phyloP scores from a whole-genome alignment of 176 grass and related monocot genomes.

The Poa annua region DNA sequence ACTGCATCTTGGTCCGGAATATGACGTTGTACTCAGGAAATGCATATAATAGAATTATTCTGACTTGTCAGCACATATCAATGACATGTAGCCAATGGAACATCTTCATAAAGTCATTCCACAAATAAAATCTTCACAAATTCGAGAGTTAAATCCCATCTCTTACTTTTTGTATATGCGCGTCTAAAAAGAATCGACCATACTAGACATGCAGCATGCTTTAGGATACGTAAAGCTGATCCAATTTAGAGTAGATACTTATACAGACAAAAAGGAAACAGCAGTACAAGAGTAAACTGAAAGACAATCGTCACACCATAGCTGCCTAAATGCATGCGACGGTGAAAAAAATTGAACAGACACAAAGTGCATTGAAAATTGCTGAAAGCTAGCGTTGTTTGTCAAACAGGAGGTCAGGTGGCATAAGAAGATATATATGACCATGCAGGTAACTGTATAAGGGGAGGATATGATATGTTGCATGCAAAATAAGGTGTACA shows the following conservation, averaged over 20 bases:
- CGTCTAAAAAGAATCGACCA: not conserved
- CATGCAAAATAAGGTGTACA: not conserved
- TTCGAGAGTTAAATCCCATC: not conserved
- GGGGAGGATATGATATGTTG: constrained; percentile 10
- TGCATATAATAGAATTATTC: not conserved
- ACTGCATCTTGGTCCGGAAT: constrained; percentile 17
- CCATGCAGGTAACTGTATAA: not conserved
- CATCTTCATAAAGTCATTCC: not conserved
- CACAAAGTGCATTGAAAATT: constrained; percentile 10
- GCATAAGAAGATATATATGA: constrained; percentile 5
- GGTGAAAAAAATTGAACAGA: not conserved
- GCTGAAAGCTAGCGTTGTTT: not conserved
- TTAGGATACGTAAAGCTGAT: not conserved
- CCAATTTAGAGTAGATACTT: constrained; percentile 1
- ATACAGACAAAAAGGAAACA: not conserved
- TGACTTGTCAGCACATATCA: not conserved
- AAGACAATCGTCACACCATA: not conserved
- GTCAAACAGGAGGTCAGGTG: not conserved
- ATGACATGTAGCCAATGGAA: constrained; percentile 7
- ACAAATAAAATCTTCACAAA: not conserved
- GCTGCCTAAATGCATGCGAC: not conserved
- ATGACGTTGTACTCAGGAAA: not conserved
- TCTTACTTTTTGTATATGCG: not conserved
- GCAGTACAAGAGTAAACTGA: not conserved
- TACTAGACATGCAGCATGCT: not conserved